A percentile compares a stretch with the other conserved stretches of the same genome.
Conservation (phyloP, 257 asterid species). For the Agastache rugosa region DNA sequence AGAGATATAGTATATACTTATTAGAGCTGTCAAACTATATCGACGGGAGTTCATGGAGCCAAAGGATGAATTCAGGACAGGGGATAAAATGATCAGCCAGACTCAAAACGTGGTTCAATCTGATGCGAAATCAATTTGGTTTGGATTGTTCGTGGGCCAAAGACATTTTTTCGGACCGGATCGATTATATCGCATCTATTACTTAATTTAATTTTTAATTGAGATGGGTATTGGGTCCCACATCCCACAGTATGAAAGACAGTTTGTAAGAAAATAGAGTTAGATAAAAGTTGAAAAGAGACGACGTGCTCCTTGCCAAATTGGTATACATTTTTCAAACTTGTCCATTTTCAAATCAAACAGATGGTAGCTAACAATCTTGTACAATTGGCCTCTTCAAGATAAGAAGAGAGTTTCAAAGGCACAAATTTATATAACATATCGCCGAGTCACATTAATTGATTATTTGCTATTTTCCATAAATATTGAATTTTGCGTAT, state of each 20-base stretch:
- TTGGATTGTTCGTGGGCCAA: too few species aligned
- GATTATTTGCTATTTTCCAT: constrained; percentile 13
- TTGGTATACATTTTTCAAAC: neutral
- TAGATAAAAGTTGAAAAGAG: constrained; percentile 22
- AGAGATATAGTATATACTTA: too few species aligned
- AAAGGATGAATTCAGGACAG: too few species aligned
- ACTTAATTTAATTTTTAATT: too few species aligned
- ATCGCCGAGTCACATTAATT: constrained; percentile 57
- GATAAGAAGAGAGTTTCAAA: constrained; percentile 8
- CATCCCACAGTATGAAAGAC: neutral
- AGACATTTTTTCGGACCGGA: neutral
- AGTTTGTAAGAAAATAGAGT: neutral
- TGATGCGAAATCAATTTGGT: too few species aligned
- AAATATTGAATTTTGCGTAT: neutral
- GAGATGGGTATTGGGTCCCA: neutral
- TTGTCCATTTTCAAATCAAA: neutral
- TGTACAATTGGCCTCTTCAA: constrained; percentile 33
- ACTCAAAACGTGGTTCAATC: too few species aligned
- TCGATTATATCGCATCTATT: neutral
- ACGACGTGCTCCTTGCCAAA: neutral
- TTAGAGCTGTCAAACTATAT: too few species aligned
- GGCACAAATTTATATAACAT: constrained; percentile 14
- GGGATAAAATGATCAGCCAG: too few species aligned
- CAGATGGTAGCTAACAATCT: constrained; percentile 1
- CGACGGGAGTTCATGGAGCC: too few species aligned